Percentiles rank a stretch among this genome's conserved stretches.
phyloP scores from a whole-genome alignment of 2,329 filamentous ascomycete genomes.

The Arthrobotrys entomopaga region DNA sequence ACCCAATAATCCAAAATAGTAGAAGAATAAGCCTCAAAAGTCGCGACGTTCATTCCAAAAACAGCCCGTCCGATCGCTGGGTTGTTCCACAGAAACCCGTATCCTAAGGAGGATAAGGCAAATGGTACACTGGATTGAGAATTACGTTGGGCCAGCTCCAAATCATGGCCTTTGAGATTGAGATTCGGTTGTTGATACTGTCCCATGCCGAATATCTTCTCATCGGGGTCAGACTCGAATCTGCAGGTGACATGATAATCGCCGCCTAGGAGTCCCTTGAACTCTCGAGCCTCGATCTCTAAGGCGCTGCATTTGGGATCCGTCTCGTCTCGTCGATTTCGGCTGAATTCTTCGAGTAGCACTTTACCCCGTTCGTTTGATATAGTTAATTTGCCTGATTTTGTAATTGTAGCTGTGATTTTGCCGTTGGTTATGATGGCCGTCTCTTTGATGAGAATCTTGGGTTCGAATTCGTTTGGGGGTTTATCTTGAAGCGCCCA shows the following conservation, averaged over 20 bases:
- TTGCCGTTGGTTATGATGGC: not conserved
- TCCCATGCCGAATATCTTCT: conserved; percentile 6
- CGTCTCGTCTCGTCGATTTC: conserved; percentile 1
- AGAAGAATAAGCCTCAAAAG: conserved; percentile 2
- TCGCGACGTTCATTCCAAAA: not conserved
- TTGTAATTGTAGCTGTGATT: conserved; percentile 1
- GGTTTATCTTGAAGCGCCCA: conserved; percentile 1
- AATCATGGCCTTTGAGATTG: conserved; percentile 1
- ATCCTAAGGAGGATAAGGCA: not conserved
- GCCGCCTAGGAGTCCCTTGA: not conserved
- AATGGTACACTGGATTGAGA: conserved; percentile 1
- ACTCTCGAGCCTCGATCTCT: conserved; percentile 1
- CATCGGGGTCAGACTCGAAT: conserved; percentile 2
- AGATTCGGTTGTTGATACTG: conserved; percentile 1
- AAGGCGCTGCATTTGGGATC: conserved; percentile 1
- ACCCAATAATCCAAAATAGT: conserved; percentile 13
- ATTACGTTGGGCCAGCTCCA: conserved; percentile 2
- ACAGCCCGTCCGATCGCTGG: not conserved
- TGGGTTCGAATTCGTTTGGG: too few relatives aligned
- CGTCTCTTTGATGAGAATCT: not conserved
- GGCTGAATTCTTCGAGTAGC: not conserved
- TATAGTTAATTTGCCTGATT: not conserved
- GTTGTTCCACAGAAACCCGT: conserved; percentile 4
- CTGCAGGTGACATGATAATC: not conserved
- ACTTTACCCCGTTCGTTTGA: not conserved